phyloP scores from a whole-genome alignment of 2,329 filamentous ascomycete species.

The Periconia sp. region DNA sequence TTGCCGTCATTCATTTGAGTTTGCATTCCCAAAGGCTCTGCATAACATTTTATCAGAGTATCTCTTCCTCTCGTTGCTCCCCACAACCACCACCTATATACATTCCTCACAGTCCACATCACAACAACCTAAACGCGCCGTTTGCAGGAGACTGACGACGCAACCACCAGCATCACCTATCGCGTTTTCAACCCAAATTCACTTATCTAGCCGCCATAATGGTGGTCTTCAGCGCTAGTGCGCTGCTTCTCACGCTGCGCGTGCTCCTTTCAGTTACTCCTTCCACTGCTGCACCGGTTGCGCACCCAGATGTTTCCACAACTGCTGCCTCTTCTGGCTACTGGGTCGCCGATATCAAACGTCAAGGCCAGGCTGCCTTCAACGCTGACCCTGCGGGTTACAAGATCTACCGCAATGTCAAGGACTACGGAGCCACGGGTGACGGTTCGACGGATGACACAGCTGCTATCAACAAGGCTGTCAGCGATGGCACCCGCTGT shows the following conservation, averaged over 20 bases:
- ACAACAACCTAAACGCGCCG: too few species aligned
- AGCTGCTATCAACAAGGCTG: slow-evolving; percentile 82
- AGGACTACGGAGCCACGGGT: slow-evolving; percentile 53
- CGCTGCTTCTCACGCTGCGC: slow-evolving; percentile 46
- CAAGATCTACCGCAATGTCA: slow-evolving; percentile 63
- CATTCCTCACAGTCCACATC: slow-evolving; percentile 15
- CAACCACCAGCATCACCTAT: too few species aligned
- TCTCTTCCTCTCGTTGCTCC: slow-evolving; percentile 11
- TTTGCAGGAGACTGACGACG: slow-evolving; percentile 28
- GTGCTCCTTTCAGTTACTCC: slow-evolving; percentile 39
- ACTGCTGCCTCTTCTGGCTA: slow-evolving; percentile 53
- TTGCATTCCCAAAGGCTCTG: neutral
- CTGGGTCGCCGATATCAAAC: slow-evolving; percentile 75
- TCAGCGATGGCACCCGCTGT: slow-evolving; percentile 79
- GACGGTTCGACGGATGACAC: slow-evolving; percentile 82
- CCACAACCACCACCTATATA: slow-evolving; percentile 14
- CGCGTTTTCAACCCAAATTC: slow-evolving; percentile 19
- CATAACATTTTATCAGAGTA: neutral
- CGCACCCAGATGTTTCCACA: slow-evolving; percentile 28
- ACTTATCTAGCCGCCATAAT: slow-evolving; percentile 38
- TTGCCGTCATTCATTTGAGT: slow-evolving; percentile 37
- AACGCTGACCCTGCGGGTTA: slow-evolving; percentile 62
- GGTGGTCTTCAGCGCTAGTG: slow-evolving; percentile 45
- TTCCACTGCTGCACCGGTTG: slow-evolving; percentile 36
- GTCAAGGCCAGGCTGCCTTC: slow-evolving; percentile 73